A percentile compares a stretch with the other conserved stretches of the same genome.
Evolutionary conservation across 345 rosid species (phyloP).

Genomic region (Camelina neglecta): DNA sequence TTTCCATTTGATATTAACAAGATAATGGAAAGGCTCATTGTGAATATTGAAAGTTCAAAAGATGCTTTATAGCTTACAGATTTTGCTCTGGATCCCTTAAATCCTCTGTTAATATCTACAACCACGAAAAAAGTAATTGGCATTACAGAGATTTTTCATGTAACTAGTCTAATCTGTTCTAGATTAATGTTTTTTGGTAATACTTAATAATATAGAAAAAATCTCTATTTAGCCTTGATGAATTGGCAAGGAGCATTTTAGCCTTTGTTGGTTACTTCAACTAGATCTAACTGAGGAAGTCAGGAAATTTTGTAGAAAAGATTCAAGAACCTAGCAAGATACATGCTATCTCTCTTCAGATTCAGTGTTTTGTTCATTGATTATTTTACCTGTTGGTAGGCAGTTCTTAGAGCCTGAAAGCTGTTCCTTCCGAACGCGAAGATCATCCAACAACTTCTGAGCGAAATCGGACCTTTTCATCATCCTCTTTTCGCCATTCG

Average conservation of each 20-base stretch:
- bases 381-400: slow-evolving; percentile 52
- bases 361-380: slow-evolving; percentile 6
- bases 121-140: not conserved
- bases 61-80: slow-evolving; percentile 52
- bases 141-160: not conserved
- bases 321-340: not conserved
- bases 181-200: too few relatives aligned
- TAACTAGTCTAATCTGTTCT: not conserved
- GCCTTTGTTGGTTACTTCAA: slow-evolving; percentile 1
- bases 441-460: slow-evolving; percentile 93
- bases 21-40: slow-evolving; percentile 22
- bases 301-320: not conserved
- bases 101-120: slow-evolving; percentile 52
- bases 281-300: not conserved
- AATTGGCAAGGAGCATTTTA: not conserved
- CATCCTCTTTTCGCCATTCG: slow-evolving; percentile 50
- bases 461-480: slow-evolving; percentile 85
- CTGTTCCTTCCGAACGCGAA: slow-evolving; percentile 74
- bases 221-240: not conserved
- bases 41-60: not conserved
- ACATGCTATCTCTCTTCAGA: not conserved
- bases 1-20: slow-evolving; percentile 17
- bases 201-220: too few relatives aligned
- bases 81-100: slow-evolving; percentile 56
- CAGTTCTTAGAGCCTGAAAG: slow-evolving; percentile 59